phyloP scores from a whole-genome alignment of 1,139 yeast genomes.

The Candida frijolesensis region DNA sequence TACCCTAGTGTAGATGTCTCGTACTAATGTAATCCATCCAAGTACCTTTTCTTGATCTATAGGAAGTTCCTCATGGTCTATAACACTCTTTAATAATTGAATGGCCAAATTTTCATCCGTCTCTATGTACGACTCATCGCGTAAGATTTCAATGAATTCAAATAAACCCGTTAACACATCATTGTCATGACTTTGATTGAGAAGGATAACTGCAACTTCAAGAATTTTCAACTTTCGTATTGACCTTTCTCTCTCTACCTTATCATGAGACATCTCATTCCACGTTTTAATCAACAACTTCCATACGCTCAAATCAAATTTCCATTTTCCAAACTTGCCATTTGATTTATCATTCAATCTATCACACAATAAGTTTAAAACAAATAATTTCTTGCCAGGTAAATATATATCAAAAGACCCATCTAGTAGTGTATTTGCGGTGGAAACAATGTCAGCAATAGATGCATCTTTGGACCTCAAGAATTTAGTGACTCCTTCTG shows the following conservation, averaged over 20 bases:
- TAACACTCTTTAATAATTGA: conserved; percentile 16
- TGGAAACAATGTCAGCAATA: conserved; percentile 43
- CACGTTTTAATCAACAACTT: conserved; percentile 44
- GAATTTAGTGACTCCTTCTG: conserved; percentile 65
- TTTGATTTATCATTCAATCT: conserved; percentile 53
- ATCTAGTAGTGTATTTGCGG: conserved; percentile 44
- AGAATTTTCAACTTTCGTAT: conserved; percentile 35
- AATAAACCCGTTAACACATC: conserved; percentile 20
- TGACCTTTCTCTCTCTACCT: conserved; percentile 27
- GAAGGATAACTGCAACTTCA: conserved; percentile 20
- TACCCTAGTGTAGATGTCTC: conserved; percentile 29
- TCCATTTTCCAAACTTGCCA: conserved; percentile 42
- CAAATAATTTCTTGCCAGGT: conserved; percentile 62
- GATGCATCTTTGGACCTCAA: conserved; percentile 59
- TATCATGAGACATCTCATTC: conserved; percentile 23
- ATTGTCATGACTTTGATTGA: conserved; percentile 12
- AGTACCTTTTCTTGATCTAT: neutral
- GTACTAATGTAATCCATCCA: conserved; percentile 26
- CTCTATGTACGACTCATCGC: conserved; percentile 29
- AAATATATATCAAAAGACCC: conserved; percentile 47
- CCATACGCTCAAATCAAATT: conserved; percentile 49
- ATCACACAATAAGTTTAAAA: conserved; percentile 69
- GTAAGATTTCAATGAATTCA: conserved; percentile 20
- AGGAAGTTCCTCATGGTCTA: neutral
- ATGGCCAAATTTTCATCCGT: conserved; percentile 32